These are phyloP conservation scores for Metschnikowia noctiluminum DNA, from an alignment of 805 yeast genomes.

Conservation along the genomic window DNA sequence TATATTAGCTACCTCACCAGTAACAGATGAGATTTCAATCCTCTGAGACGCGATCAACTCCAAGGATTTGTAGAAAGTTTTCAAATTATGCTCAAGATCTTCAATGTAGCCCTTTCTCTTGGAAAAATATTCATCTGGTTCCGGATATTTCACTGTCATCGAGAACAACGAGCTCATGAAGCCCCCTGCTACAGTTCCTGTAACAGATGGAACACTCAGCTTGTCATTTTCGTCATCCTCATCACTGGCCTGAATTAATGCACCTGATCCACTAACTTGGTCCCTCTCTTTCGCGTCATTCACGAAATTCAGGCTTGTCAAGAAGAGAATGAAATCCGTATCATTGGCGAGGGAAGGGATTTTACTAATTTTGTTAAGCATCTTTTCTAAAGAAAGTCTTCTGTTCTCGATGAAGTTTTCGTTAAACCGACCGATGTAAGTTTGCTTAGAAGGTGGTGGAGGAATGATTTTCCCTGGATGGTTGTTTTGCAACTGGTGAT, in stretches of 20 bases:
- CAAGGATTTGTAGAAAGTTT: slow-evolving; percentile 63
- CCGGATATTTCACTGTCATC: slow-evolving; percentile 63
- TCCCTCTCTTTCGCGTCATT: slow-evolving; percentile 71
- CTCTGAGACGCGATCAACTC: slow-evolving; percentile 75
- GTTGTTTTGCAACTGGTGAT: slow-evolving; percentile 77
- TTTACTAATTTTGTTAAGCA: slow-evolving; percentile 70
- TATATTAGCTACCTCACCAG: slow-evolving; percentile 61
- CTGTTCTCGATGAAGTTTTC: slow-evolving; percentile 86
- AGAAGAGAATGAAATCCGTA: slow-evolving; percentile 71
- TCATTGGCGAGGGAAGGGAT: slow-evolving; percentile 61
- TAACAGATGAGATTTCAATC: slow-evolving; percentile 62
- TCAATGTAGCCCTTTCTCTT: slow-evolving; percentile 69
- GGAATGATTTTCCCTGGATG: slow-evolving; percentile 92
- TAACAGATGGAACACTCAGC: slow-evolving; percentile 16
- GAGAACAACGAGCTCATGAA: slow-evolving; percentile 72
- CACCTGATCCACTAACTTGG: slow-evolving; percentile 51
- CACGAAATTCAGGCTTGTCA: slow-evolving; percentile 68
- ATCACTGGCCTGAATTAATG: slow-evolving; percentile 38
- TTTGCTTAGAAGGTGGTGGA: slow-evolving; percentile 91
- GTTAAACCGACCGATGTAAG: slow-evolving; percentile 86
- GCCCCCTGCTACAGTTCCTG: slow-evolving; percentile 42
- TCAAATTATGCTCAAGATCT: slow-evolving; percentile 68
- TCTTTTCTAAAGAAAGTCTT: slow-evolving; percentile 77
- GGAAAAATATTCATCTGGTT: slow-evolving; percentile 74
- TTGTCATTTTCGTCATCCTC: slow-evolving; percentile 36